Evolutionary conservation across 305 asterid genomes (phyloP).

Genomic region (Ajuga reptans): DNA sequence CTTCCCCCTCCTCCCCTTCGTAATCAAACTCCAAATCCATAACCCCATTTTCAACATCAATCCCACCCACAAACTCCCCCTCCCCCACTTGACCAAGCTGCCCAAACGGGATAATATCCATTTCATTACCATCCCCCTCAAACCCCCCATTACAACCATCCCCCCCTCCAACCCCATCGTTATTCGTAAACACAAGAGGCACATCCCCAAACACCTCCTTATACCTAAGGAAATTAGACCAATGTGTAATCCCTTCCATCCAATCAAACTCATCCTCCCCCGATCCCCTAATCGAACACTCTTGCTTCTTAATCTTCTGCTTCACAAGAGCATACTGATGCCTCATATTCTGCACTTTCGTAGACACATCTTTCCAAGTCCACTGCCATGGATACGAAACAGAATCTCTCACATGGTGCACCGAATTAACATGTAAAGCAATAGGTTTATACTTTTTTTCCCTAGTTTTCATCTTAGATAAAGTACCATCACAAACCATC

Average conservation of each 20-base stretch:
- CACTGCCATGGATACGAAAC: slow-evolving; percentile 78
- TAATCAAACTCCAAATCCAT: slow-evolving; percentile 80
- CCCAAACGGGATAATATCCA: slow-evolving; percentile 60
- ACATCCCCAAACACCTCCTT: slow-evolving; percentile 88
- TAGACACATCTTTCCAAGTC: slow-evolving; percentile 97
- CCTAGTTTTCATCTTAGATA: slow-evolving; percentile 81
- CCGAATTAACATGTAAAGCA: slow-evolving; percentile 66
- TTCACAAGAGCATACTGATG: slow-evolving; percentile 89
- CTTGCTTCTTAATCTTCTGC: slow-evolving; percentile 81
- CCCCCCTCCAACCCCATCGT: slow-evolving; percentile 48
- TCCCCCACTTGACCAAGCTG: slow-evolving; percentile 54
- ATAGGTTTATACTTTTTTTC: slow-evolving; percentile 84
- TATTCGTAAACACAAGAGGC: slow-evolving; percentile 33
- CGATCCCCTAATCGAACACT: slow-evolving; percentile 36
- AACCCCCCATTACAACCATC: slow-evolving; percentile 59
- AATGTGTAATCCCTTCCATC: slow-evolving; percentile 76
- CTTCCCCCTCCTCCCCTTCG: slow-evolving; percentile 65
- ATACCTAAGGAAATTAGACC: slow-evolving; percentile 85
- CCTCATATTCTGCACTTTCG: slow-evolving; percentile 96
- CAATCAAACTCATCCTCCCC: slow-evolving; percentile 79
- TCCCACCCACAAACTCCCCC: slow-evolving; percentile 62
- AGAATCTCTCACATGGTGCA: slow-evolving; percentile 65
- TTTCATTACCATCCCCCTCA: slow-evolving; percentile 49
- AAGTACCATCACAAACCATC: slow-evolving; percentile 64
- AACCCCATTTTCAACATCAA: slow-evolving; percentile 69